Base-by-base conservation (phyloP, 768 basidiomycete genomes). In the Auricularia sp. region DNA sequence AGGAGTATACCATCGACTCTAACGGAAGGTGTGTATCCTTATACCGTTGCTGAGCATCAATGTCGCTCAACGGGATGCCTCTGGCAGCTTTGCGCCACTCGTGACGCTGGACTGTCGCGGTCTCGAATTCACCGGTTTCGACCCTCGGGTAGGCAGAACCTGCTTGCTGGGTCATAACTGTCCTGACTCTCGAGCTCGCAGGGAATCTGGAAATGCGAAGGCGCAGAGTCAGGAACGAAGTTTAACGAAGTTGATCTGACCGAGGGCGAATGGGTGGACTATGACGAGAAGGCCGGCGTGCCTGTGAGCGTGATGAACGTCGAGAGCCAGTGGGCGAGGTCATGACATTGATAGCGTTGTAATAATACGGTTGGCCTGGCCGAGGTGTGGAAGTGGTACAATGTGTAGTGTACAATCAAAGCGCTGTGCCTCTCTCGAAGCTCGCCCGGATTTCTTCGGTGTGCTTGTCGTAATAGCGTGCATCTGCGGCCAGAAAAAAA, bases 401-500 rank as follows among this genome's bases (percentile, higher is more conserved):
- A 34, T n/a, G 23, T 12, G 21, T 39, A 43, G 51, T 29, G 29
- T 29, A 29, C 29, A 36, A 8, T 75, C 77, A 96, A 56, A 98
- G 76, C 36, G 95, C 94, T 7, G 95, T 96, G 62, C 96, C 96
- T 68, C 96, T 88, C 74, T 99, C 96, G 81, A 98, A 98, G 76
- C 93, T 98, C 29, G 92, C 93, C 61, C 94, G 87, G 68, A 98
- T 98, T 74, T 98, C 95, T 53, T 91, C 77, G 1, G 97, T 99
- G 72, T 98, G 97, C 72, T 96, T 94, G 83, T 96, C 91, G 80
- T 93, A 96, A 76, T 93, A 97, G 67, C 94, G 84, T 3, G 90
- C 89, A 95, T 93, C 91, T 93, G 69, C 35, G 33, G 51, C 51
- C 39, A 63, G 34, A 10, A 64, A 23, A 36, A 10, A 23, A 35